phyloP scores from a whole-genome alignment of 73 alveolate genomes.

The Blepharisma japonicum region DNA sequence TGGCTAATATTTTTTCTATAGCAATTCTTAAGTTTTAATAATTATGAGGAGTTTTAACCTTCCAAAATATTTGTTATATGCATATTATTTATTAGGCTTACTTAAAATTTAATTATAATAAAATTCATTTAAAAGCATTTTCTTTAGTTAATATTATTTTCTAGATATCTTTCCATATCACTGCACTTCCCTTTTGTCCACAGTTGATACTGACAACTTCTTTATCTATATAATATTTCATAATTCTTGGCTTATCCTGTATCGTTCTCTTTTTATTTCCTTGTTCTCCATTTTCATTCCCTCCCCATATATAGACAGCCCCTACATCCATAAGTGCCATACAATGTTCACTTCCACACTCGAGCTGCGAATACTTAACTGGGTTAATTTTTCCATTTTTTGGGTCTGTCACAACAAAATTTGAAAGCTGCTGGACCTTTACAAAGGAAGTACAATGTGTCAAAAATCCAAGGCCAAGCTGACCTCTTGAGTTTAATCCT shows the following conservation, averaged over 20 bases:
- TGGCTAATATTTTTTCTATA: too few relatives aligned
- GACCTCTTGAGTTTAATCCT: slow-evolving; percentile 80
- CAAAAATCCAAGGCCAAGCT: slow-evolving; percentile 72
- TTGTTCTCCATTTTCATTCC: slow-evolving; percentile 75
- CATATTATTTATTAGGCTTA: too few relatives aligned
- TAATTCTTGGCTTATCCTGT: slow-evolving; percentile 48
- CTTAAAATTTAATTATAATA: too few relatives aligned
- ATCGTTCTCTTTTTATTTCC: slow-evolving; percentile 75
- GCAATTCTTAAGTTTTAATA: too few relatives aligned
- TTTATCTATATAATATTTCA: not conserved
- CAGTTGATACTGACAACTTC: not conserved
- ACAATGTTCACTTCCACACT: slow-evolving; percentile 77
- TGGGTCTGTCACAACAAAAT: slow-evolving; percentile 46
- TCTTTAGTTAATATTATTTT: too few relatives aligned
- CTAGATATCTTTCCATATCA: not conserved
- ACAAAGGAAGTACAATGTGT: slow-evolving; percentile 61
- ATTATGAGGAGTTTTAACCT: too few relatives aligned
- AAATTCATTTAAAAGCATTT: too few relatives aligned
- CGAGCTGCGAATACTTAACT: slow-evolving; percentile 46
- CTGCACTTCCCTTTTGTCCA: not conserved
- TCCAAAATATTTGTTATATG: too few relatives aligned
- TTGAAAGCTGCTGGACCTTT: slow-evolving; percentile 65
- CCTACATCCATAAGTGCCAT: slow-evolving; percentile 66
- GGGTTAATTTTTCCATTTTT: slow-evolving; percentile 44
- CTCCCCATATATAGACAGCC: slow-evolving; percentile 90